A percentile compares a stretch with the other conserved stretches of the same genome.
phyloP scores from a whole-genome alignment of 805 yeast genomes.

The Zygoascus ofunaensis region DNA sequence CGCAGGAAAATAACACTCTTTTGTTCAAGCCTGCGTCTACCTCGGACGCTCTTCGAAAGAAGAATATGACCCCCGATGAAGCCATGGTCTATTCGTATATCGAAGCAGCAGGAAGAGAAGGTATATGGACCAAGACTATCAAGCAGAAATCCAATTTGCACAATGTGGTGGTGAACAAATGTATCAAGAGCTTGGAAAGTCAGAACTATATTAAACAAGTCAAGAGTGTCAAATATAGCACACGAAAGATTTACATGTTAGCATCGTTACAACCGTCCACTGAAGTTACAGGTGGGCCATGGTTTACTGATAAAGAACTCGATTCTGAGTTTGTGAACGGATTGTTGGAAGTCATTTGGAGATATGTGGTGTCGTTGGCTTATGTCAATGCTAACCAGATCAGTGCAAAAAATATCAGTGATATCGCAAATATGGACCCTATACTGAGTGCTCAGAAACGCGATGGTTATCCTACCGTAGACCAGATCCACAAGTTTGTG shows the following conservation, averaged over 20 bases:
- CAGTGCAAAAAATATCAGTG: constrained; percentile 25
- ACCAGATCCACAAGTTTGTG: constrained; percentile 68
- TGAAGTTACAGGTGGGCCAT: constrained; percentile 97
- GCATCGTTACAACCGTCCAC: constrained; percentile 88
- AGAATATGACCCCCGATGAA: constrained; percentile 78
- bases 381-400: constrained; percentile 57
- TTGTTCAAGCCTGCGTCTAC: constrained; percentile 67
- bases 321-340: constrained; percentile 90
- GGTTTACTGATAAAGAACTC: constrained; percentile 94
- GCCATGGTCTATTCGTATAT: constrained; percentile 84
- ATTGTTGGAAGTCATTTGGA: constrained; percentile 76
- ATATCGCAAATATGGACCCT: constrained; percentile 48
- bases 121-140: constrained; percentile 90
- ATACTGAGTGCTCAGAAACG: neutral
- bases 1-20: constrained; percentile 52
- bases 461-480: constrained; percentile 51
- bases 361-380: constrained; percentile 66
- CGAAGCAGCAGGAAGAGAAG: constrained; percentile 89
- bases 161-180: constrained; percentile 80
- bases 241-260: constrained; percentile 92
- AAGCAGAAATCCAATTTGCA: constrained; percentile 82
- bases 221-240: constrained; percentile 82
- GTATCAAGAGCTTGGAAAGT: constrained; percentile 68
- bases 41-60: constrained; percentile 66
- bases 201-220: constrained; percentile 82